Conservation (phyloP, 345 rosid species). For the Syzygium jambos region DNA sequence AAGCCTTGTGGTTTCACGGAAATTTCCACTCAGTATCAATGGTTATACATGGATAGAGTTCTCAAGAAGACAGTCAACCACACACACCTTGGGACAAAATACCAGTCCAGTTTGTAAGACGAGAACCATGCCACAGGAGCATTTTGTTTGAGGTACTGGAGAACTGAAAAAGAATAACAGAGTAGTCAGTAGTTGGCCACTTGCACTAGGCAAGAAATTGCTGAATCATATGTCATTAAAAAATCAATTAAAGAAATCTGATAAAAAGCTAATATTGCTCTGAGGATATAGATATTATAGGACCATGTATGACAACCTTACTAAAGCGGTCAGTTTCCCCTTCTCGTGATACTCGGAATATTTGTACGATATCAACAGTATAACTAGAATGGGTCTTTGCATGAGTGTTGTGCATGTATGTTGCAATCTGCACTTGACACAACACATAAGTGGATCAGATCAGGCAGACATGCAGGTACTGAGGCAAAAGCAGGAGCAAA, state of each 20-base stretch:
- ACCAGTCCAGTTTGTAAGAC: conserved; percentile 95
- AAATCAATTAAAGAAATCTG: not conserved
- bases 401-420: conserved; percentile 72
- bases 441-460: conserved; percentile 1
- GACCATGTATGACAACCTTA: conserved; percentile 30
- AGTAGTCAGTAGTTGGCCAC: not conserved
- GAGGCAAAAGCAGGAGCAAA: not conserved
- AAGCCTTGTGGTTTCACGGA: conserved; percentile 43
- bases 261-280: not conserved
- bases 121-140: conserved; percentile 97
- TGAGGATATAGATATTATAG: not conserved
- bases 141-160: conserved; percentile 50
- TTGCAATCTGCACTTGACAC: conserved; percentile 38
- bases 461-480: not conserved
- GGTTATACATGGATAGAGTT: not conserved
- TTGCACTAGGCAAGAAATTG: not conserved
- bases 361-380: conserved; percentile 55
- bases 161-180: conserved; percentile 35
- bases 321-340: conserved; percentile 51
- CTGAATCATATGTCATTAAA: not conserved
- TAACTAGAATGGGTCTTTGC: conserved; percentile 80
- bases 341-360: conserved; percentile 54
- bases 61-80: conserved; percentile 3
- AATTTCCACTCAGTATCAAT: not conserved
- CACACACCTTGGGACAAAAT: conserved; percentile 82